phyloP scores from a whole-genome alignment of 352 stramenopile species.

The Lagenidium giganteum region DNA sequence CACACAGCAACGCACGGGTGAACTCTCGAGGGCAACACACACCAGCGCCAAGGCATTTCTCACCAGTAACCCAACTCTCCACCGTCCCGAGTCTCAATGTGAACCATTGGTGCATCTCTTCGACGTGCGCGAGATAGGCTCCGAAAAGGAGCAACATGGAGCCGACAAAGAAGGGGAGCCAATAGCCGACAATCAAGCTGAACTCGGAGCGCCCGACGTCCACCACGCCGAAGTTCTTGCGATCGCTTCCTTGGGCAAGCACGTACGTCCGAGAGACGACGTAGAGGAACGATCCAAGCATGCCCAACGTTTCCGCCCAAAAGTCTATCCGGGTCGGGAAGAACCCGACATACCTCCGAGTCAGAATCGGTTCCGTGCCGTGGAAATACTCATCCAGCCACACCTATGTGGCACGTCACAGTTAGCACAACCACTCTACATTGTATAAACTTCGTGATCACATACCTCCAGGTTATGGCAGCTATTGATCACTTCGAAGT shows the following conservation, averaged over 20 bases:
- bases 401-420: conserved; percentile 31
- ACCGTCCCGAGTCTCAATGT: conserved; percentile 64
- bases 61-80: conserved; percentile 52
- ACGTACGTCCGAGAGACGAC: conserved; percentile 56
- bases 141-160: conserved; percentile 72
- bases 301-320: conserved; percentile 59
- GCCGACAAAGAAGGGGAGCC: conserved; percentile 77
- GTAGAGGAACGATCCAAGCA: conserved; percentile 57
- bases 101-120: conserved; percentile 83
- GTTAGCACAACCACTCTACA: no score
- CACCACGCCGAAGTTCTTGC: conserved; percentile 69
- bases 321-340: conserved; percentile 84
- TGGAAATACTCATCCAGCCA: conserved; percentile 86
- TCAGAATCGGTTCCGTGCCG: conserved; percentile 56
- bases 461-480: conserved; percentile 78
- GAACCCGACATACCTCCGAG: conserved; percentile 65
- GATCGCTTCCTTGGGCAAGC: conserved; percentile 37
- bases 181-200: conserved; percentile 70
- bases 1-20: no score
- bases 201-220: conserved; percentile 59
- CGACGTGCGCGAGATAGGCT: conserved; percentile 74
- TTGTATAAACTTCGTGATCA: no score
- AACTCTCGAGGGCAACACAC: background rate
- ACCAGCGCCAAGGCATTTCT: conserved; percentile 11
- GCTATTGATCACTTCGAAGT: conserved; percentile 86